Conservation (phyloP, 495 filamentous ascomycete species). For the Saxophila tyrrhenica region DNA sequence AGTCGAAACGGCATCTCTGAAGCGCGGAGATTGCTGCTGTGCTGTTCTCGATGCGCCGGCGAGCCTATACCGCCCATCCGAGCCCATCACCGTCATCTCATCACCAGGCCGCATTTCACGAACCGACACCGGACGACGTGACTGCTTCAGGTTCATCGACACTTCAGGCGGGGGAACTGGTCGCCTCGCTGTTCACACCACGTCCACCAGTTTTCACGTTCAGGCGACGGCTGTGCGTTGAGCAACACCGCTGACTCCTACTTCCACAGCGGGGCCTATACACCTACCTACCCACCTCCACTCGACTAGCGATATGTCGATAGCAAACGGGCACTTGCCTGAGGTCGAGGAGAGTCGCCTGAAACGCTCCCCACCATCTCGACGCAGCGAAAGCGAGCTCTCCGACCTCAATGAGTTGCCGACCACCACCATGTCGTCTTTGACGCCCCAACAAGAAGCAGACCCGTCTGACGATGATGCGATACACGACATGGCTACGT, state of each 20-base stretch:
- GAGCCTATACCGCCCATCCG: slow-evolving; percentile 1
- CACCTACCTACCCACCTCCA: slow-evolving; percentile 27
- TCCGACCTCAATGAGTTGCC: slow-evolving; percentile 27
- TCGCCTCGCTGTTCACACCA: slow-evolving; percentile 20
- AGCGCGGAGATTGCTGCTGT: slow-evolving; percentile 2
- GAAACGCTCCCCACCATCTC: slow-evolving; percentile 31
- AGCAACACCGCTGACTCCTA: slow-evolving; percentile 27
- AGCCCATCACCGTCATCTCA: slow-evolving; percentile 1
- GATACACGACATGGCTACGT: slow-evolving; percentile 20
- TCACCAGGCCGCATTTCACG: slow-evolving; percentile 7
- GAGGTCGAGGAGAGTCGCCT: slow-evolving; percentile 31
- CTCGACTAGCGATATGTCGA: slow-evolving; percentile 25
- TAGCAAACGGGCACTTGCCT: slow-evolving; percentile 38
- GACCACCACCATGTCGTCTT: slow-evolving; percentile 19
- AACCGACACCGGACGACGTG: slow-evolving; percentile 3
- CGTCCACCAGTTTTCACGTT: slow-evolving; percentile 10
- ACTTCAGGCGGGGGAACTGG: slow-evolving; percentile 13
- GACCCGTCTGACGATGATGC: slow-evolving; percentile 16
- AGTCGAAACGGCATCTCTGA: neutral
- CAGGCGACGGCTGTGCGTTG: slow-evolving; percentile 12
- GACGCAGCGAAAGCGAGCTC: slow-evolving; percentile 40
- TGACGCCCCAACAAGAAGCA: neutral
- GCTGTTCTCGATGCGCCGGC: neutral
- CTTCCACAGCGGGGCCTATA: slow-evolving; percentile 28
- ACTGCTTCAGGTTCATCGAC: neutral